Base-by-base conservation (phyloP, 2,329 filamentous ascomycete genomes). In the Fusarium azukiicola region DNA sequence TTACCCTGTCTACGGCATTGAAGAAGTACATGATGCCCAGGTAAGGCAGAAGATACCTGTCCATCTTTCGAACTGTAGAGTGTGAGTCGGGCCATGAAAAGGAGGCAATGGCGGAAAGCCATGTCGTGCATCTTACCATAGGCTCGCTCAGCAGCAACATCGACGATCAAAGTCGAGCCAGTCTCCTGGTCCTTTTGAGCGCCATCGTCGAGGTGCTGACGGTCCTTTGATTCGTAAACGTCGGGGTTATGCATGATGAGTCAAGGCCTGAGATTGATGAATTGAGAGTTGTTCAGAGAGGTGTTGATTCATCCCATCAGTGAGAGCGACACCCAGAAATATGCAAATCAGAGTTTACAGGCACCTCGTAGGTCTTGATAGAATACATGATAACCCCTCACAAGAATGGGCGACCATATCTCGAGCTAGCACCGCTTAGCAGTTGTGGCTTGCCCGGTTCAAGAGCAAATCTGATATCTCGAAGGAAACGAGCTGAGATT, bases 1-100 rank as follows among this genome's bases (percentile, higher is more conserved):
- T 54, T 38, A 78, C 74, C 17, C 72, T 56, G 69, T 85, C 77
- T 16, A 78, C 74, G 74, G 80, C 71, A 58, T 78, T 78, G 63
- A 77, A 82, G 58, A 83, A 82, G 58, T 83, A 83, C 81, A 88
- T 85, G 44, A 90, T 74, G 13, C 86, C 87, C 6, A 90, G 81
- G 56, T 88, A 86, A 0, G 89, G 89, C 9, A 90, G 81, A 11
- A 90, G 83, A 66, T 85, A 88, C 16, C 86, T 74, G 70, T 90
- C 89, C 71, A 90, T 84, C 82, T 90, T 88, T 74, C 84, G 68
- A 42, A 79, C 76, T 79, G n/a, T 21, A n/a, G 40, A 17, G 61
- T n/a, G 13, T 42, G n/a, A 17, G 47, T 38, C 19, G 23, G 21
- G 19, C 21, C 13, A n/a, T 58, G 36, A 23, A 17, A 40, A 23